Base-by-base conservation (phyloP, 1,284 basidiomycete genomes). In the Macrocystidia cucumis region DNA sequence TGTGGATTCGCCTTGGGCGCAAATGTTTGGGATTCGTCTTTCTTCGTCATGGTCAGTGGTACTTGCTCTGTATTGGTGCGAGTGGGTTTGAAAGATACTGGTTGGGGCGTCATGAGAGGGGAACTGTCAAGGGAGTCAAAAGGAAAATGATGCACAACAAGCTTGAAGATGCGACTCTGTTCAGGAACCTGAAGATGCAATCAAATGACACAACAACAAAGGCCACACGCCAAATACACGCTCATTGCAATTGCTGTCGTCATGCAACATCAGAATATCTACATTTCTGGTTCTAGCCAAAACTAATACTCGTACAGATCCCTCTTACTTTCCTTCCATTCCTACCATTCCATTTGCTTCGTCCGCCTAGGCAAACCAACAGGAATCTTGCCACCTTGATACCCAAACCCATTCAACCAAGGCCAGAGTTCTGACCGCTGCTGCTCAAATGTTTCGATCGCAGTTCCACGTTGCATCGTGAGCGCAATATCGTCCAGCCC, bases 381-480 rank as follows among this genome's bases (percentile, higher is more conserved):
- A 2, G 79, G 72, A 35, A 87, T 83, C 56, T 79, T 82, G 35
- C 70, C 72, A 37, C 80, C 83, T 56, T 83, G 74, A 63, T 91
- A 92, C 25, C 89, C 90, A 43, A 91, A 86, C 34, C 92, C 92
- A 55, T 97, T 88, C 56, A 96, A 63, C 92, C 92, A 97, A 7
- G 92, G 87, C 89, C 91, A 95, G 39, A 68, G 56, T 50, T 74
- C 63, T 21, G 78, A 83, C 45, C 92, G 61, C 48, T 73, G 73
- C 49, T 71, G 55, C 71, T 97, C 92, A 51, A 95, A 97, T 35
- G 59, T 50, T 44, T 70, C 66, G 45, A 97, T 93, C 13, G 67
- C 56, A 9, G 64, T 61, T 29, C 67, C 75, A 55, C 81, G 81
- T 57, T 88, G 78, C 66, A 97, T 68, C 23, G 92, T 97, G 56